Base-by-base conservation (phyloP, 306 rosid species). In the Malus sylvestris region DNA sequence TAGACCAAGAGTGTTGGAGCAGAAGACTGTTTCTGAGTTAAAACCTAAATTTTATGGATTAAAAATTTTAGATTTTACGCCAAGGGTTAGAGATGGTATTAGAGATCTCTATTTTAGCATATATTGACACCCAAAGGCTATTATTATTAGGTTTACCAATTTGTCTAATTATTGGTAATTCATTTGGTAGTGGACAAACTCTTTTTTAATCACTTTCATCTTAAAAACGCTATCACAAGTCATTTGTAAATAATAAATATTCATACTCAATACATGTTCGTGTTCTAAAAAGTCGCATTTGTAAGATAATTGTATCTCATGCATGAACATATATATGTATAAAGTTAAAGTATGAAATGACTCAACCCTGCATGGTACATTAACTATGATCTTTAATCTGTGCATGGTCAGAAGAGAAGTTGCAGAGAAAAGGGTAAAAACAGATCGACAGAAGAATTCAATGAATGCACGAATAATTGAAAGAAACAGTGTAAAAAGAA, bases 381-480 rank as follows among this genome's bases (percentile, higher is more conserved):
- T 74, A 69, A 70, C 55, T 25, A 66, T 25, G 57, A 40, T 77
- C 52, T 33, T 73, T 81, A 70, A 71, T 25, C 67, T 25, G 66
- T 19, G 68, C 52, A 40, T 42, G 16, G 12, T 80, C 84, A 68
- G 76, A 59, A 60, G 60, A 6, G 60, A 55, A 55, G 25, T 61
- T 42, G 68, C 83, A 68, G 68, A 55, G 44, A 60, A 72, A 86
- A 60, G 51, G 75, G 63, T 66, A 71, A 29, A 76, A 70, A 70
- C 83, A 65, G 77, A 85, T 70, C 38, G 72, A 68, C 51, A 58
- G 75, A 52, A 65, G 77, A 38, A 73, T 66, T 71, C 32, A 73
- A 76, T 73, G 23, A 65, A 83, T 45, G 79, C 70, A 22, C 76
- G 72, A 84, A 84, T 84, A 84, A 82, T 86, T 68, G 83, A 83